These are phyloP conservation scores for Zarea fungicola DNA, from an alignment of 2,329 filamentous ascomycete genomes.

Conservation along the genomic window DNA sequence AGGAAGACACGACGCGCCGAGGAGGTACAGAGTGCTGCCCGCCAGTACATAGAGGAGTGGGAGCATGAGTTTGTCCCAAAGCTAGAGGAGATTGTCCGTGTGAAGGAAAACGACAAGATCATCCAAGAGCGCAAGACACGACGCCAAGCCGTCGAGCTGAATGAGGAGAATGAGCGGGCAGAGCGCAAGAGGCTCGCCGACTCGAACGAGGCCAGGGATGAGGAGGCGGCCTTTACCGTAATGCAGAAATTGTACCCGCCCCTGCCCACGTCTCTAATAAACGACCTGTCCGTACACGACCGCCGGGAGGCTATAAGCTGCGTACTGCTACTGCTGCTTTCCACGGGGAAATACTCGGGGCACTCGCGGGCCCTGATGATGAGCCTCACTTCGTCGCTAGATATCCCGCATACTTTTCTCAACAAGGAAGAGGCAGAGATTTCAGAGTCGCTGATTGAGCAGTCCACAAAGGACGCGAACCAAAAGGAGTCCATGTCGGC, in stretches of 20 bases:
- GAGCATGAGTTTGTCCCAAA: slow-evolving; percentile 62
- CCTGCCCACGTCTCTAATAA: slow-evolving; percentile 48
- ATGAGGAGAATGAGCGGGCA: slow-evolving; percentile 28
- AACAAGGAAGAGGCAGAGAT: slow-evolving; percentile 69
- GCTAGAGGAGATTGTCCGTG: slow-evolving; percentile 61
- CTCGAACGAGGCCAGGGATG: slow-evolving; percentile 28
- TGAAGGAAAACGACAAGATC: slow-evolving; percentile 43
- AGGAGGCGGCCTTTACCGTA: slow-evolving; percentile 34
- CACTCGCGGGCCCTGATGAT: slow-evolving; percentile 66
- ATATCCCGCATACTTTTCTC: slow-evolving; percentile 56
- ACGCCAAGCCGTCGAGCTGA: slow-evolving; percentile 36
- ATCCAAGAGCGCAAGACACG: slow-evolving; percentile 42
- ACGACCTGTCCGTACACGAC: slow-evolving; percentile 52
- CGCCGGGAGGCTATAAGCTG: slow-evolving; percentile 63
- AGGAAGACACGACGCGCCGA: slow-evolving; percentile 17
- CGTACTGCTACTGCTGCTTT: slow-evolving; percentile 64
- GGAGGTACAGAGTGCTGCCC: slow-evolving; percentile 45
- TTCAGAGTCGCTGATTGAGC: slow-evolving; percentile 67
- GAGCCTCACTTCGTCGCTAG: slow-evolving; percentile 62
- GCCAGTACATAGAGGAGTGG: slow-evolving; percentile 75
- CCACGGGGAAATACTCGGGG: slow-evolving; percentile 68
- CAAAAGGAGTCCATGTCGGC: slow-evolving; percentile 55
- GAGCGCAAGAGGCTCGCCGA: slow-evolving; percentile 32
- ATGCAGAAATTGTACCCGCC: slow-evolving; percentile 51
- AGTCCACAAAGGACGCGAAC: slow-evolving; percentile 42